Evolutionary conservation across 2,329 filamentous ascomycete genomes (phyloP).

Genomic region (Aspergillus ibericus): DNA sequence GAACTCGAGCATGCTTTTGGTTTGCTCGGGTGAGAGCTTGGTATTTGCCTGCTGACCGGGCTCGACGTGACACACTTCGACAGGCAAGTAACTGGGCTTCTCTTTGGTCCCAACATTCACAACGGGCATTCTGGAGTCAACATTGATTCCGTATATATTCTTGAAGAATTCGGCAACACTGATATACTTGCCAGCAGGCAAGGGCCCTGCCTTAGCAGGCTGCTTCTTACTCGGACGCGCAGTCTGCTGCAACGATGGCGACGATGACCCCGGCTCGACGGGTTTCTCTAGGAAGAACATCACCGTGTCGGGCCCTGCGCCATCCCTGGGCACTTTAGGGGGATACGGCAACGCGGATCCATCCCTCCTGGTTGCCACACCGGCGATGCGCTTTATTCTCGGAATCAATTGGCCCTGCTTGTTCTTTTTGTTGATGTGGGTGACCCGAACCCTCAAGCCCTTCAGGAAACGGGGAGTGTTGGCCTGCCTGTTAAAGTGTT

Average conservation of each 20-base stretch:
- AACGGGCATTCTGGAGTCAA: conserved; percentile 53
- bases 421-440: conserved; percentile 42
- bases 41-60: conserved; percentile 64
- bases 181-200: conserved; percentile 45
- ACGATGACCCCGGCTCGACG: conserved; percentile 12
- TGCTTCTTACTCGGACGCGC: conserved; percentile 31
- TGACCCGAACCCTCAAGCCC: conserved; percentile 41
- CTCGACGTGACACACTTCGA: conserved; percentile 64
- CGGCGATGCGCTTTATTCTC: conserved; percentile 48
- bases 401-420: conserved; percentile 34
- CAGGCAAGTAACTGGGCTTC: conserved; percentile 65
- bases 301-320: conserved; percentile 54
- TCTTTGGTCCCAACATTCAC: conserved; percentile 64
- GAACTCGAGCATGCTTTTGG: conserved; percentile 68
- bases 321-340: conserved; percentile 38
- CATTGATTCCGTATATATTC: conserved; percentile 36
- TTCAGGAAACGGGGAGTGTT: conserved; percentile 40
- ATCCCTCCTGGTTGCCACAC: conserved; percentile 45
- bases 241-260: conserved; percentile 6
- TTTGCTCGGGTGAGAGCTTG: conserved; percentile 62
- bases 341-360: conserved; percentile 35
- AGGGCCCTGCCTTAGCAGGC: conserved; percentile 30
- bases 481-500: conserved; percentile 10
- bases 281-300: conserved; percentile 52
- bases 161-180: conserved; percentile 55